Evolutionary conservation across 2,329 filamentous ascomycete species (phyloP).

Genomic region (Didymella pinodella): DNA sequence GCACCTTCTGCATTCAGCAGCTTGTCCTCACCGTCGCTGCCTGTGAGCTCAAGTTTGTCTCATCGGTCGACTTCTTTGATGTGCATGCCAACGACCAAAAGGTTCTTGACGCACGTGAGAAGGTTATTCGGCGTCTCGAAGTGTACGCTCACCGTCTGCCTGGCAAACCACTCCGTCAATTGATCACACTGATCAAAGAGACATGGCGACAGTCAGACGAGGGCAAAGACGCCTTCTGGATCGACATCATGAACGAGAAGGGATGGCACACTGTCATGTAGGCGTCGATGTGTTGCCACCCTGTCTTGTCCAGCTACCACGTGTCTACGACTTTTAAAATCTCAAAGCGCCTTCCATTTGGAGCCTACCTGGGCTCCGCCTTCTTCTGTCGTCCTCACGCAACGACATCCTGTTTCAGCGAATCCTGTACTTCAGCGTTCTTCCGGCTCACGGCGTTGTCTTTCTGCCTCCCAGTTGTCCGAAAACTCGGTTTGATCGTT

Average conservation of each 20-base stretch:
- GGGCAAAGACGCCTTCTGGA: conserved; percentile 62
- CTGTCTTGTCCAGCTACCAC: not conserved
- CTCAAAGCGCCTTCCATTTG: conserved; percentile 16
- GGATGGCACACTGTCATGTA: conserved; percentile 66
- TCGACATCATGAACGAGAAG: conserved; percentile 65
- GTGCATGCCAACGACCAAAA: conserved; percentile 54
- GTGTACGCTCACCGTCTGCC: conserved; percentile 57
- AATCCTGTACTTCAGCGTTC: conserved; percentile 20
- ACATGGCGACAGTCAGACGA: conserved; percentile 62
- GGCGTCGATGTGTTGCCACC: conserved; percentile 28
- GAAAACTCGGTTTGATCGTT: conserved; percentile 18
- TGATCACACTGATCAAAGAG: conserved; percentile 61
- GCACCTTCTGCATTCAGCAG: conserved; percentile 63
- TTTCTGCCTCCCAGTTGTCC: conserved; percentile 17
- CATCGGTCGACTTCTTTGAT: conserved; percentile 48
- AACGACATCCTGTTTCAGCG: conserved; percentile 16
- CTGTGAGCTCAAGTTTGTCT: conserved; percentile 60
- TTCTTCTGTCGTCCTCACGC: conserved; percentile 7
- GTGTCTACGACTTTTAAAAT: conserved; percentile 11
- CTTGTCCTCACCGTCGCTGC: conserved; percentile 61
- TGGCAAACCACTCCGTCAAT: conserved; percentile 60
- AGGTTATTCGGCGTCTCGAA: conserved; percentile 59
- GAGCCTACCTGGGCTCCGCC: conserved; percentile 3
- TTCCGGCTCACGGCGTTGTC: conserved; percentile 21
- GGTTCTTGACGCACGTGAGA: conserved; percentile 57